These are phyloP conservation scores for Fusarium pseudocircinatum DNA, from an alignment of 2,329 filamentous ascomycete species.

Conservation along the genomic window DNA sequence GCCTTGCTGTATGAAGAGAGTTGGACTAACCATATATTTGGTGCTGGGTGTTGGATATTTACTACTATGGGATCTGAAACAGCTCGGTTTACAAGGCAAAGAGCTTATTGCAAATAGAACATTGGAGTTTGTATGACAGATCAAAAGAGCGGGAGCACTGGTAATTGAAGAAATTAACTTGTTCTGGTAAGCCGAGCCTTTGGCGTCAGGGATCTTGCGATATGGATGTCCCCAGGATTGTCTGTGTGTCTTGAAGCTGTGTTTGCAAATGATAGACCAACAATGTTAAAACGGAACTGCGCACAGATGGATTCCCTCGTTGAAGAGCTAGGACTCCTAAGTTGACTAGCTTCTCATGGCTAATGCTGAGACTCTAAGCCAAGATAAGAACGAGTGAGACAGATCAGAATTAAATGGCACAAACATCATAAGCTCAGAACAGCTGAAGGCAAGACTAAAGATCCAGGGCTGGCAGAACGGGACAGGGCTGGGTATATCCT, in stretches of 20 bases:
- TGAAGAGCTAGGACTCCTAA: slow-evolving; percentile 14
- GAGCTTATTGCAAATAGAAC: slow-evolving; percentile 10
- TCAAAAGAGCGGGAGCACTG: slow-evolving; percentile 23
- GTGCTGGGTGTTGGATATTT: slow-evolving; percentile 28
- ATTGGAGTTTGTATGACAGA: slow-evolving; percentile 22
- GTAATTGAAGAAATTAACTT: slow-evolving; percentile 13
- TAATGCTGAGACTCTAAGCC: slow-evolving; percentile 16
- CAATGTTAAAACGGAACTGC: slow-evolving; percentile 14
- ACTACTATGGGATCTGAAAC: slow-evolving; percentile 4
- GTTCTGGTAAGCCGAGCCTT: slow-evolving; percentile 9
- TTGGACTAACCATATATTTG: slow-evolving; percentile 16
- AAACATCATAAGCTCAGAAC: background rate
- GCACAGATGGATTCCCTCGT: background rate
- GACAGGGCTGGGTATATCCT: slow-evolving; percentile 35
- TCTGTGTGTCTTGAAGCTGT: slow-evolving; percentile 1
- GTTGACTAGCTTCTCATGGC: slow-evolving; percentile 21
- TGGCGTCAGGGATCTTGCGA: slow-evolving; percentile 12
- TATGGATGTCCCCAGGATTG: slow-evolving; percentile 4
- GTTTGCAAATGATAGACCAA: background rate
- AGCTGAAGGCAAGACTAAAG: background rate
- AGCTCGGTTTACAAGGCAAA: slow-evolving; percentile 16
- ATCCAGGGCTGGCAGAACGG: slow-evolving; percentile 23
- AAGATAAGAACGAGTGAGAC: slow-evolving; percentile 16
- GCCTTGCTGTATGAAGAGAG: slow-evolving; percentile 50
- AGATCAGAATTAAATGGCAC: slow-evolving; percentile 31